Evolutionary conservation across 495 filamentous ascomycete species (phyloP), one percentile per base, ranked within the genome.

Genomic region (Penicillium cosmopolitanum): DNA sequence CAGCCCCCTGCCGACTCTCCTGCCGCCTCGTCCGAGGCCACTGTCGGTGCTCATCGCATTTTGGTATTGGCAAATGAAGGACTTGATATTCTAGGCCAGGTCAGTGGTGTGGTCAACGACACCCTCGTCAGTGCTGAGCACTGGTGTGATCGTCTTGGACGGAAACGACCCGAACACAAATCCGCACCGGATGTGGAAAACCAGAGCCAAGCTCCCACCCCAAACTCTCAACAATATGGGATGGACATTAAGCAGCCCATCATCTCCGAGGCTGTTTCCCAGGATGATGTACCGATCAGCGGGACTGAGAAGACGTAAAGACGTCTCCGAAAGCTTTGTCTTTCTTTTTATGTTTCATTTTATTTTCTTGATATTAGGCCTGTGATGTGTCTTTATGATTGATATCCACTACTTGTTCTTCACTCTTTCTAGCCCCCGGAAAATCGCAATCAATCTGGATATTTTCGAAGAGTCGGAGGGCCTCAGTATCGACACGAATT

Each of bases 51-150:
- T 3, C 84, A 89, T 58, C 76, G 87, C 15, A 91, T 92, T 35
- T 65, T 97, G 11, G 85, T 93, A 0, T 83, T 98, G 33, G 92
- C 92, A 2, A 89, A 88, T 58, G 93, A 96, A 70, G 90, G 91
- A 3, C 80, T 98, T 21, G 90, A 96, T 62, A 94, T 96, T 84
- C 89, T 97, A 82, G 79, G 82, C 0, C 89, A 96, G 68, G 91
- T 98, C 43, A 90, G 84, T 23, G 85, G 84, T 0, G 87, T 94
- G 0, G 84, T 97, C 23, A 87, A 92, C 64, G 85, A 87, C n/a
- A 96, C 93, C 4, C 85, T 97, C 31, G 81, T 86, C 36, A 91
- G 87, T 66, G 94, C 94, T 5, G 92, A 97, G 71, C 84, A 86
- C 66, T 97, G 94, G 94, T 89, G 90, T 60, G 86, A 89, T 40